Percentiles rank a stretch among this genome's conserved stretches.
phyloP scores from a whole-genome alignment of 2,329 filamentous ascomycete species.

The Catunica adiposa region DNA sequence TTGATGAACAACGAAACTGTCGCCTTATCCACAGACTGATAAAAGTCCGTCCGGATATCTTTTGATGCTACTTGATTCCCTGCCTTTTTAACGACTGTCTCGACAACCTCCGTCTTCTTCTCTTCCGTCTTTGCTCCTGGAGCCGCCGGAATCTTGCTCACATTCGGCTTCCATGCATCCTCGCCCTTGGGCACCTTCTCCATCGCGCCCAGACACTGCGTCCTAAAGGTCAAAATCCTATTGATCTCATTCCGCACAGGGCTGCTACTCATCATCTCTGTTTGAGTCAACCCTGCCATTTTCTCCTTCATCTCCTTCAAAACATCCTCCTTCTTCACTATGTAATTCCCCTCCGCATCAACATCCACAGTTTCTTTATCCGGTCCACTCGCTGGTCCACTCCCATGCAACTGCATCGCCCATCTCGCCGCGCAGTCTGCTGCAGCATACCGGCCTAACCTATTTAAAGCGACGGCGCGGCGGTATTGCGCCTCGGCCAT shows the following conservation, averaged over 20 bases:
- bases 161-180: slow-evolving; percentile 30
- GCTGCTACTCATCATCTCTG: slow-evolving; percentile 17
- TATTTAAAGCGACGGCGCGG: slow-evolving; percentile 56
- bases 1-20: slow-evolving; percentile 29
- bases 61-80: slow-evolving; percentile 14
- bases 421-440: slow-evolving; percentile 54
- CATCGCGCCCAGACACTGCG: slow-evolving; percentile 31
- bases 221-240: slow-evolving; percentile 18
- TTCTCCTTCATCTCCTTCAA: slow-evolving; percentile 21
- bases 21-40: slow-evolving; percentile 17
- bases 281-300: slow-evolving; percentile 16
- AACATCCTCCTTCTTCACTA: slow-evolving; percentile 21
- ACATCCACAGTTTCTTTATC: slow-evolving; percentile 17
- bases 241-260: slow-evolving; percentile 13
- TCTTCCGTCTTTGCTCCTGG: slow-evolving; percentile 7
- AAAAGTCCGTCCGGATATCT: slow-evolving; percentile 17
- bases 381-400: slow-evolving; percentile 16
- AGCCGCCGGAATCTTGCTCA: slow-evolving; percentile 16
- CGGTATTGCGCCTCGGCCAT: slow-evolving; percentile 72
- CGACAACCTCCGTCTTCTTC: neutral
- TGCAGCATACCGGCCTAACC: slow-evolving; percentile 56
- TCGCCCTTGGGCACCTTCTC: slow-evolving; percentile 29
- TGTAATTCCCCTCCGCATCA: slow-evolving; percentile 33
- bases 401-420: slow-evolving; percentile 28
- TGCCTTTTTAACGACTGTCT: neutral